phyloP scores from a whole-genome alignment of 2,329 filamentous ascomycete species.

The Penicillium hesseltinei region DNA sequence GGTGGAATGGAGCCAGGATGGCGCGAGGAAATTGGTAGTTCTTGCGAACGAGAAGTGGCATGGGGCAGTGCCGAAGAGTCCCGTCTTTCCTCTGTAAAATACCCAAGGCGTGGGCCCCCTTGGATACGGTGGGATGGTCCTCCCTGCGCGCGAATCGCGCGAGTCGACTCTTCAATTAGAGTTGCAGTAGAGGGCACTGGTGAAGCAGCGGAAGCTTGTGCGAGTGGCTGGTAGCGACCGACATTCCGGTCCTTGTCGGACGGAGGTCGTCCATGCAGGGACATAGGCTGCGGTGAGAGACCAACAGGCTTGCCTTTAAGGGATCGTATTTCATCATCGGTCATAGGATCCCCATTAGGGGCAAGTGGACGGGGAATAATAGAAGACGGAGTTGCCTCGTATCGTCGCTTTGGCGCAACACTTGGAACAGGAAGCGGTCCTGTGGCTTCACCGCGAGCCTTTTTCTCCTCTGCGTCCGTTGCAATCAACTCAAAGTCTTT shows the following conservation, averaged over 20 bases:
- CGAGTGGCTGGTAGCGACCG: conserved; percentile 39
- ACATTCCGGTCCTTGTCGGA: conserved; percentile 38
- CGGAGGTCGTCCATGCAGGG: conserved; percentile 33
- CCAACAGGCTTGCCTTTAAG: conserved; percentile 33
- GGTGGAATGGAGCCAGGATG: conserved; percentile 26
- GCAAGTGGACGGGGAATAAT: conserved; percentile 44
- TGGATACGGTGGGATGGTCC: conserved; percentile 33
- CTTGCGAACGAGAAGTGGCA: conserved; percentile 27
- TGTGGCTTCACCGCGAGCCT: conserved; percentile 45
- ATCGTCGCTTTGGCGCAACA: conserved; percentile 48
- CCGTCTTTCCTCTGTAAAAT: conserved; percentile 44
- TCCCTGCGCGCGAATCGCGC: conserved; percentile 33
- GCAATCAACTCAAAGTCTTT: conserved; percentile 46
- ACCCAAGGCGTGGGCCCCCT: conserved; percentile 44
- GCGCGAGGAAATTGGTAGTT: conserved; percentile 32
- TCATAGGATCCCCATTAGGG: conserved; percentile 40
- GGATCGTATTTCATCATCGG: conserved; percentile 36
- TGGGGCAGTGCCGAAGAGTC: conserved; percentile 31
- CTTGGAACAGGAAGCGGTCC: conserved; percentile 45
- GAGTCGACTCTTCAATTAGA: conserved; percentile 36
- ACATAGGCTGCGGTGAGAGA: conserved; percentile 32
- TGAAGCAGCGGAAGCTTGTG: conserved; percentile 37
- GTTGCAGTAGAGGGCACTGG: conserved; percentile 27
- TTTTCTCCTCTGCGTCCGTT: conserved; percentile 45
- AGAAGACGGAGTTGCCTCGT: conserved; percentile 46